Conservation (phyloP, 768 basidiomycete genomes). For the Mrakia gelida region DNA sequence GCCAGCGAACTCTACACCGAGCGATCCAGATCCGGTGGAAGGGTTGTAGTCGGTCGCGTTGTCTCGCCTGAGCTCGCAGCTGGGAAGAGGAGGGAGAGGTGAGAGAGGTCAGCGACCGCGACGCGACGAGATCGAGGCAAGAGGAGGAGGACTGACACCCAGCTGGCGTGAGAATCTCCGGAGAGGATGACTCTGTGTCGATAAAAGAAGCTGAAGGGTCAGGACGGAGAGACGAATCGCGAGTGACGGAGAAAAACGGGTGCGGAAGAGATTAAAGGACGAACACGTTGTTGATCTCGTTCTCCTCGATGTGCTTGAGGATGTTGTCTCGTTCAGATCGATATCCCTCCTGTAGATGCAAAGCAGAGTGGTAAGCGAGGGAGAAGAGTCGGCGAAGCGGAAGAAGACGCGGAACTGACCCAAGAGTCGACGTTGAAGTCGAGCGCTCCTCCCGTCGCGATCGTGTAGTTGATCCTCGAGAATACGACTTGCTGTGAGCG, state of each 20-base stretch:
- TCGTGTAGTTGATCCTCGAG: slow-evolving; percentile 50
- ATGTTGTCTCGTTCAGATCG: slow-evolving; percentile 55
- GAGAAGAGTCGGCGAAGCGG: too few species aligned
- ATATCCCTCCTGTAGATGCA: slow-evolving; percentile 49
- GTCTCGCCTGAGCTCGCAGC: slow-evolving; percentile 48
- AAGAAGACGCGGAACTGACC: slow-evolving; percentile 34
- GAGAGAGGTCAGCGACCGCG: not conserved
- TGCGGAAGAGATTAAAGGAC: not conserved
- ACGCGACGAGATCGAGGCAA: not conserved
- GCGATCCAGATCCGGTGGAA: slow-evolving; percentile 51
- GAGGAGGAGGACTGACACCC: slow-evolving; percentile 45
- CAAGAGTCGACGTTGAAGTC: slow-evolving; percentile 50
- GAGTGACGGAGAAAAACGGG: not conserved
- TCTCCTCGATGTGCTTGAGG: slow-evolving; percentile 52
- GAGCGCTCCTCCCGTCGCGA: slow-evolving; percentile 43
- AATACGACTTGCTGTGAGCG: slow-evolving; percentile 54
- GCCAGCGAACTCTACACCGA: slow-evolving; percentile 61
- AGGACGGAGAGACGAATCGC: too few species aligned
- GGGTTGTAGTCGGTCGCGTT: slow-evolving; percentile 52
- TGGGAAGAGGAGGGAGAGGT: not conserved
- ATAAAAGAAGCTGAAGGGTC: not conserved
- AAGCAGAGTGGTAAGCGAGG: too few species aligned
- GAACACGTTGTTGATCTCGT: slow-evolving; percentile 54
- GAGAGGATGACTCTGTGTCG: slow-evolving; percentile 51
- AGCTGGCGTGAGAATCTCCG: slow-evolving; percentile 62